A percentile compares a stretch with the other conserved stretches of the same genome.
Conservation (phyloP, 176 grass and related monocot species). For the Alopecurus myosuroides region DNA sequence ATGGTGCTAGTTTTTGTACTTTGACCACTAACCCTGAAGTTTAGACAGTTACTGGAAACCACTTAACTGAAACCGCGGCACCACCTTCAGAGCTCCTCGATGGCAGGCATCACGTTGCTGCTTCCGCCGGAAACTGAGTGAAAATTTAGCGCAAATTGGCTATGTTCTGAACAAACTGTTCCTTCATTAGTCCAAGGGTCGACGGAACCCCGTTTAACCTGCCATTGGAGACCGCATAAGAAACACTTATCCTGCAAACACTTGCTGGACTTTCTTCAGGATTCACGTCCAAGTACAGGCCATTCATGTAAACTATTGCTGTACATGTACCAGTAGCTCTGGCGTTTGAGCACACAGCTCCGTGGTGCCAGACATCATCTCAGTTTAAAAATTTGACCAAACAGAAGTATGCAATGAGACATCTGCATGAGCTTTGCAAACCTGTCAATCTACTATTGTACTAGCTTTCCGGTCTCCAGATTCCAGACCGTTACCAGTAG, state of each 20-base stretch:
- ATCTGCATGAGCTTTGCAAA: background rate
- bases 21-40: background rate
- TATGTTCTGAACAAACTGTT: background rate
- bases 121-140: background rate
- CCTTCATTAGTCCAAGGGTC: conserved; percentile 1
- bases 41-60: background rate
- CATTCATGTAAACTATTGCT: background rate
- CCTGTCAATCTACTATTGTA: background rate
- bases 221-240: background rate
- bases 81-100: background rate
- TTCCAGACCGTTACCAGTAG: background rate
- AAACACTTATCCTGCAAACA: background rate
- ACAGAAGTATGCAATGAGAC: background rate
- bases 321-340: background rate
- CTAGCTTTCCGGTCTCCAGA: background rate
- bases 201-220: background rate
- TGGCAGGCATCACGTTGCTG: background rate
- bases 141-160: conserved; percentile 18
- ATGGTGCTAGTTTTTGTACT: background rate
- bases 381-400: background rate
- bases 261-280: conserved; percentile 23
- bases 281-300: conserved; percentile 14
- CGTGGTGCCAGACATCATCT: background rate
- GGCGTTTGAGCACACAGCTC: background rate
- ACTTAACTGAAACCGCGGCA: background rate